Evolutionary conservation across 2,329 filamentous ascomycete species (phyloP).

Genomic region (Ceratocystis alfenasii): DNA sequence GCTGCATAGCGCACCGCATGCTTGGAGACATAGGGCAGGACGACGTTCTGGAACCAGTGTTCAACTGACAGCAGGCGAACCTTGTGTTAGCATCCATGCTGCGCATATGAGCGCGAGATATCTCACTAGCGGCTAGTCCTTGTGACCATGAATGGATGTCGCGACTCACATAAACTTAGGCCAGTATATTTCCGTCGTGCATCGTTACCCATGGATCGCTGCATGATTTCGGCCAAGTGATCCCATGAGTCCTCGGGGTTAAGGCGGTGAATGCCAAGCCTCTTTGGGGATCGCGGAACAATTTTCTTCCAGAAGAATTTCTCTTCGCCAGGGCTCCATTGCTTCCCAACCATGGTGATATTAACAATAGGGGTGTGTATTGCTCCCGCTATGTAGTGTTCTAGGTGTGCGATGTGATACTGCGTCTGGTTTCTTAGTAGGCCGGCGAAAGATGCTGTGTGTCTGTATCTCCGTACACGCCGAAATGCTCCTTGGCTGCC

Average conservation of each 20-base stretch:
- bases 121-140: not conserved
- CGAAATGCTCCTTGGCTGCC: no score
- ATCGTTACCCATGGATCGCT: slow-evolving; percentile 28
- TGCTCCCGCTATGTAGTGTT: not conserved
- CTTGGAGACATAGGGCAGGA: slow-evolving; percentile 21
- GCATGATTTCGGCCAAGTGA: slow-evolving; percentile 32
- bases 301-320: slow-evolving; percentile 37
- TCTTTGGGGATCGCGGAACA: slow-evolving; percentile 31
- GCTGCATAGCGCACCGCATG: slow-evolving; percentile 20
- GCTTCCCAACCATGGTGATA: slow-evolving; percentile 37
- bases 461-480: no score
- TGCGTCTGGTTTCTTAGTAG: not conserved
- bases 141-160: not conserved
- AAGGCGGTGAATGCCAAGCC: slow-evolving; percentile 26
- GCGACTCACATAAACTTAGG: slow-evolving; percentile 33
- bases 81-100: not conserved
- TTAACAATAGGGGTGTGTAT: not conserved
- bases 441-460: no score
- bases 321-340: slow-evolving; percentile 41
- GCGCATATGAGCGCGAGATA: not conserved
- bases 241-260: slow-evolving; percentile 30
- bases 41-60: slow-evolving; percentile 23
- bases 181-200: slow-evolving; percentile 33
- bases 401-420: not conserved
- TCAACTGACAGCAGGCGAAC: slow-evolving; percentile 13